Base-by-base conservation (phyloP, 805 yeast genomes). In the Candida endomychidarum region DNA sequence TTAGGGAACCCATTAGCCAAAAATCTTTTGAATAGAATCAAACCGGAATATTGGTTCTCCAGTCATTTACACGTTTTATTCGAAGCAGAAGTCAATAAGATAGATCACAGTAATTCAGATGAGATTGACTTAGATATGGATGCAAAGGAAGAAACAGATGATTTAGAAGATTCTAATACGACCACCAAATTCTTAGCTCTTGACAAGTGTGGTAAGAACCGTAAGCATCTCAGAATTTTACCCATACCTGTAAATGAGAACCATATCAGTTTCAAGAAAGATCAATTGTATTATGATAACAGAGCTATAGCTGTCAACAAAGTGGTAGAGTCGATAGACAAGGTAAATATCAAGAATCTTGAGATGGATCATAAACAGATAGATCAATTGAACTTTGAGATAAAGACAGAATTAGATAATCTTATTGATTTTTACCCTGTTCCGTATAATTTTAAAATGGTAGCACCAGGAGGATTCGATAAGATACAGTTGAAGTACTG, bases 11-110 rank as follows among this genome's bases (percentile, higher is more conserved):
- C 90, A 0, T 68, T 83, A 6, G 77, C 78, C 35, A 70, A 75
- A 67, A 63, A 66, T 15, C 56, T 88, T 11, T 60, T 93, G 48
- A 51, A 67, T 17, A 51, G 55, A 11, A 47, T 87, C 39, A 69
- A 63, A 50, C 98, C 98, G 0, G 47, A 58, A 12, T 68, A 75
- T 57, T 93, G 98, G 99, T 77, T 86, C 45, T 79, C 93, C 50
- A 95, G 95, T 8, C 99, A 93, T 65, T 60, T 93, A 41, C 99
- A 93, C 59, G 88, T 83, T 2, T 66, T 64, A 39, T 93, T 76
- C 53, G 68, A 65, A 5, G 96, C 96, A 0, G 46, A 43, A 0
- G 75, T 81, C 1, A 43, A 53, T 1, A 49, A 36, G 31, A 30
- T n/a, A 9, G 24, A 19, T 22, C 5, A 17, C 1, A 29, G 30